phyloP scores from a whole-genome alignment of 352 stramenopile genomes.

The Sclerospora graminicola region DNA sequence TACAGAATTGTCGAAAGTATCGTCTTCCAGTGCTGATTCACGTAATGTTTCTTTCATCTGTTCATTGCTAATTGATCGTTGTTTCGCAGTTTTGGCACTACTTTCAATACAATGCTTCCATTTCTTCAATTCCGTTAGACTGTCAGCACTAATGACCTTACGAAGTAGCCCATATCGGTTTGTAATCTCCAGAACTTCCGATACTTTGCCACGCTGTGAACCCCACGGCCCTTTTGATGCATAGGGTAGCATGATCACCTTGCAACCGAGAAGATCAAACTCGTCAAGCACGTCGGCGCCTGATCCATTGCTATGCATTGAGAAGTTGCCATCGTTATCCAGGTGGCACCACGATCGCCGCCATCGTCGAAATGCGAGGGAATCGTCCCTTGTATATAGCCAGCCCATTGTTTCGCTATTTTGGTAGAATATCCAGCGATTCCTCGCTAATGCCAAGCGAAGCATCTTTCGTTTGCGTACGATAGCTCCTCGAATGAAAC shows the following conservation, averaged over 20 bases:
- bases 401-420: slow-evolving; percentile 66
- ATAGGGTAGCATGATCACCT: slow-evolving; percentile 54
- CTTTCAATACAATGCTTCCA: slow-evolving; percentile 66
- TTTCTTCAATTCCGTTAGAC: slow-evolving; percentile 44
- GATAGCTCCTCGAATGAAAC: slow-evolving; percentile 67
- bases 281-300: slow-evolving; percentile 51
- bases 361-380: slow-evolving; percentile 77
- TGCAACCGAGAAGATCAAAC: slow-evolving; percentile 54
- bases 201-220: slow-evolving; percentile 9
- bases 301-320: slow-evolving; percentile 61
- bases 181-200: slow-evolving; percentile 50
- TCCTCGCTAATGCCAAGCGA: slow-evolving; percentile 37
- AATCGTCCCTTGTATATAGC: slow-evolving; percentile 76
- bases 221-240: slow-evolving; percentile 39
- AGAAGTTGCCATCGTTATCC: slow-evolving; percentile 57
- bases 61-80: slow-evolving; percentile 15
- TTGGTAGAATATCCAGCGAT: slow-evolving; percentile 48
- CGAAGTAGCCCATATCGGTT: slow-evolving; percentile 31
- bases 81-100: slow-evolving; percentile 32
- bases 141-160: slow-evolving; percentile 61
- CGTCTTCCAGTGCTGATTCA: slow-evolving; percentile 15
- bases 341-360: slow-evolving; percentile 74
- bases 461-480: slow-evolving; percentile 60
- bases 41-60: slow-evolving; percentile 25
- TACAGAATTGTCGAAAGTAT: slow-evolving; percentile 9